Conservation (phyloP, 2,329 filamentous ascomycete species). For the Xylariaceae sp. region DNA sequence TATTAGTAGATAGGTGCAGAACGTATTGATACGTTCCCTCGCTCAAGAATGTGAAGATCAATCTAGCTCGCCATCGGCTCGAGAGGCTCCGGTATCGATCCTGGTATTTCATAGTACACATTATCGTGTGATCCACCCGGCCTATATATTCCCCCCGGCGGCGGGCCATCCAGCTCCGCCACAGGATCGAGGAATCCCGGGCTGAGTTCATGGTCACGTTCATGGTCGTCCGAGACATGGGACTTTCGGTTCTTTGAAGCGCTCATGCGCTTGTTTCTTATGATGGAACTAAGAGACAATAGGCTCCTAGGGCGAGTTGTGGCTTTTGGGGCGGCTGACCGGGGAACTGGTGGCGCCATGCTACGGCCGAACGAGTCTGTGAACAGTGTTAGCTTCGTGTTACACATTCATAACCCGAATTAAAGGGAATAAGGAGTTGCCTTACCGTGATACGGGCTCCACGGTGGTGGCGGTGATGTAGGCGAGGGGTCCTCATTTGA, state of each 20-base stretch:
- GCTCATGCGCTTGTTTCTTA: constrained; percentile 6
- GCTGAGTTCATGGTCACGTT: neutral
- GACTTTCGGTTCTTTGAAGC: neutral
- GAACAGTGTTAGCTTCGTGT: neutral
- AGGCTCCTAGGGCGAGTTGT: constrained; percentile 2
- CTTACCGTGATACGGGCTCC: constrained; percentile 22
- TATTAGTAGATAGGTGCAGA: too few species aligned
- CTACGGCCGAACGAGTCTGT: constrained; percentile 13
- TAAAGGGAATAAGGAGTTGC: too few species aligned
- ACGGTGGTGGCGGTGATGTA: constrained; percentile 5
- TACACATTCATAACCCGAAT: neutral
- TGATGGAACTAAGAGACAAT: constrained; percentile 10
- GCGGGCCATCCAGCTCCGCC: constrained; percentile 14
- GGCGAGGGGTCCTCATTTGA: neutral
- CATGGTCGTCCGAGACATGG: neutral
- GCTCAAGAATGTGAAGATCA: neutral
- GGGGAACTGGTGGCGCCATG: neutral
- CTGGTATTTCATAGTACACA: constrained; percentile 14
- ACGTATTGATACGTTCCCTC: neutral
- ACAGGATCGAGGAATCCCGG: neutral
- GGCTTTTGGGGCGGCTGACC: neutral
- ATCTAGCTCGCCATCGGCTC: neutral
- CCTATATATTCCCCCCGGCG: neutral
- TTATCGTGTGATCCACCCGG: neutral
- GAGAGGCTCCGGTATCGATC: constrained; percentile 2